Conservation (phyloP, 1,284 basidiomycete species). For the Termitomyces sp. region DNA sequence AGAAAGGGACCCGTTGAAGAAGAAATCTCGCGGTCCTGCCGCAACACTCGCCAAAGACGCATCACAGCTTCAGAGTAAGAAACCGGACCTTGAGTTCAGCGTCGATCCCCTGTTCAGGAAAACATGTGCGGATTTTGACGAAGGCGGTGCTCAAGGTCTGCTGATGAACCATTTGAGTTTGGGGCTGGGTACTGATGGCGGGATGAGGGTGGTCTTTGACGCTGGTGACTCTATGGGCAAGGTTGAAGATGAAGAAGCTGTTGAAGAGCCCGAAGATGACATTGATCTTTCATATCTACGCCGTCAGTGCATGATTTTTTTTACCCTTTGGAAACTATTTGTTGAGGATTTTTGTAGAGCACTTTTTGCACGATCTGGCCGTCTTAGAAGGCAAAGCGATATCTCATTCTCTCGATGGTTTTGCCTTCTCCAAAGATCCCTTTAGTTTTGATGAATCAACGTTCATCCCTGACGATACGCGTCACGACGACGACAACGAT, state of each 20-base stretch:
- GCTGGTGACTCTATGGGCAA: conserved; percentile 87
- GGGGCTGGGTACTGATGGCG: conserved; percentile 75
- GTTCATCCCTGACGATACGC: conserved; percentile 48
- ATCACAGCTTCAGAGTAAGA: conserved; percentile 83
- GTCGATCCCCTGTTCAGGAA: conserved; percentile 98
- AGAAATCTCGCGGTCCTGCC: conserved; percentile 63
- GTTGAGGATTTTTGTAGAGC: conserved; percentile 26
- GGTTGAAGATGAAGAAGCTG: conserved; percentile 70
- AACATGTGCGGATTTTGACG: conserved; percentile 98
- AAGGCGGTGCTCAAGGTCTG: conserved; percentile 92
- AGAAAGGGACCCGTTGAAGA: conserved; percentile 42
- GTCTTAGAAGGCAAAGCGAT: conserved; percentile 67
- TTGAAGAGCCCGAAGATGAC: conserved; percentile 60
- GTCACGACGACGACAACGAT: conserved; percentile 36
- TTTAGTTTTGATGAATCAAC: conserved; percentile 59
- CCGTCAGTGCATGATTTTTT: conserved; percentile 38
- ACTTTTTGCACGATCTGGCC: conserved; percentile 68
- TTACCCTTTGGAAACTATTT: background rate
- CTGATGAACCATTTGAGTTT: conserved; percentile 88
- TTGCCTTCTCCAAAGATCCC: conserved; percentile 69
- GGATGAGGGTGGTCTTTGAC: conserved; percentile 91
- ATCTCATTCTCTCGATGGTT: conserved; percentile 73
- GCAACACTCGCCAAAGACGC: conserved; percentile 85
- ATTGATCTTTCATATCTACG: conserved; percentile 68
- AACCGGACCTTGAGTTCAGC: conserved; percentile 90